These are phyloP conservation scores for Umbilicaria muhlenbergii DNA, from an alignment of 495 filamentous ascomycete species.

Conservation along the genomic window DNA sequence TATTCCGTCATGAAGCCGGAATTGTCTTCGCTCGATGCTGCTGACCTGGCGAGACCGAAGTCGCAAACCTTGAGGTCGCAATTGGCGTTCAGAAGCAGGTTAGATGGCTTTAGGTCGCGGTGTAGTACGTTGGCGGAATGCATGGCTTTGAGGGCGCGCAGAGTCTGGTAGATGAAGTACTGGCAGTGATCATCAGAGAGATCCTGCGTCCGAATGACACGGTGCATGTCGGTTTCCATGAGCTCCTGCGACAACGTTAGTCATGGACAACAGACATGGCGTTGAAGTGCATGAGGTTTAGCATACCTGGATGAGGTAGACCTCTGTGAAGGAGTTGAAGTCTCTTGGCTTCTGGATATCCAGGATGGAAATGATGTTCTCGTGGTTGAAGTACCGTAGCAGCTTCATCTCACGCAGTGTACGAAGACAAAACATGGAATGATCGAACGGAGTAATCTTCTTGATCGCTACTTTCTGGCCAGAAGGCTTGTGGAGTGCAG, in stretches of 20 bases:
- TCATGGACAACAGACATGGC: not conserved
- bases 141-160: conserved; percentile 97
- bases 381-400: conserved; percentile 97
- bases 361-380: conserved; percentile 99
- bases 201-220: conserved; percentile 97
- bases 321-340: conserved; percentile 93
- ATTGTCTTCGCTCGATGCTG: conserved; percentile 91
- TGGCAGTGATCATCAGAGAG: conserved; percentile 98
- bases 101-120: conserved; percentile 93
- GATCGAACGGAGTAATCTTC: conserved; percentile 98
- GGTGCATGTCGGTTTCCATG: conserved; percentile 99
- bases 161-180: conserved; percentile 99
- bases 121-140: conserved; percentile 98
- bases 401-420: conserved; percentile 99
- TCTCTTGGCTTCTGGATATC: conserved; percentile 97
- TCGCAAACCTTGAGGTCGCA: conserved; percentile 99
- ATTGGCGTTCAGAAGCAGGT: conserved; percentile 93
- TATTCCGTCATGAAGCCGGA: conserved; percentile 99
- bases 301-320: conserved; percentile 92
- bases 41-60: conserved; percentile 88
- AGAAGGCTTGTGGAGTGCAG: conserved; percentile 95
- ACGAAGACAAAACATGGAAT: conserved; percentile 97
- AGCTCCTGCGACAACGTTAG: conserved; percentile 49
- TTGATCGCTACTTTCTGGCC: conserved; percentile 99
- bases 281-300: not conserved